These are phyloP conservation scores for Boletus vermiculosoides DNA, from an alignment of 768 basidiomycete genomes.

Conservation along the genomic window DNA sequence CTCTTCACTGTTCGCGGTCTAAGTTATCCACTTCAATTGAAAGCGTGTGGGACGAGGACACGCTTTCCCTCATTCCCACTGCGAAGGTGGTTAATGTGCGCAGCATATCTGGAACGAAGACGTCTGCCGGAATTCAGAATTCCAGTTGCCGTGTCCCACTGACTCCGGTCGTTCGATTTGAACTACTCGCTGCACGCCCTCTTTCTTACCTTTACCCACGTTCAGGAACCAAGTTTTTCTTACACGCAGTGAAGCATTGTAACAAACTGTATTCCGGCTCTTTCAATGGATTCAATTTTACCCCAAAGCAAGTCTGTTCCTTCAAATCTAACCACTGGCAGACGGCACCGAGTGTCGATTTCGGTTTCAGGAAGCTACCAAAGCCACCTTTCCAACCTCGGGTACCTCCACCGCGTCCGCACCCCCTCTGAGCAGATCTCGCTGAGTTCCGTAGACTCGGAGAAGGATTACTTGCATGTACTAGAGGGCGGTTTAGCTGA, in stretches of 20 bases:
- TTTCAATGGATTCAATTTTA: conserved; percentile 17
- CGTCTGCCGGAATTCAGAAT: conserved; percentile 1
- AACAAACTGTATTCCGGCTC: too few relatives aligned
- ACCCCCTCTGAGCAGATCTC: conserved; percentile 26
- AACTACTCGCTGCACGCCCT: not conserved
- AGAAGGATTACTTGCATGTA: conserved; percentile 10
- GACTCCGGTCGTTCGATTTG: not conserved
- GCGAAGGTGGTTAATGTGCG: not conserved
- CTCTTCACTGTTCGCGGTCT: not conserved
- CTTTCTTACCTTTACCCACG: not conserved
- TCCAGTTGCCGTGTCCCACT: not conserved
- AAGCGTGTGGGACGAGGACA: not conserved
- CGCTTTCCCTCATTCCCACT: not conserved
- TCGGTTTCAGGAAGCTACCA: conserved; percentile 44
- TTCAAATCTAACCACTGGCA: conserved; percentile 15
- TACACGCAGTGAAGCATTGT: not conserved
- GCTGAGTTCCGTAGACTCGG: not conserved
- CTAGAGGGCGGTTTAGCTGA: conserved; percentile 21
- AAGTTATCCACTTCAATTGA: conserved; percentile 1
- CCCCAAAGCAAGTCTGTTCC: conserved; percentile 29
- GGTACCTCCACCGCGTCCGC: conserved; percentile 41
- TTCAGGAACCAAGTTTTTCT: not conserved
- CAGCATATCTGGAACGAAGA: not conserved
- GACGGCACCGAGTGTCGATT: conserved; percentile 23
- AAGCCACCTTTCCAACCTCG: conserved; percentile 43